Conservation (phyloP, 2,329 filamentous ascomycete species). For the Akanthomyces uredinophilus region DNA sequence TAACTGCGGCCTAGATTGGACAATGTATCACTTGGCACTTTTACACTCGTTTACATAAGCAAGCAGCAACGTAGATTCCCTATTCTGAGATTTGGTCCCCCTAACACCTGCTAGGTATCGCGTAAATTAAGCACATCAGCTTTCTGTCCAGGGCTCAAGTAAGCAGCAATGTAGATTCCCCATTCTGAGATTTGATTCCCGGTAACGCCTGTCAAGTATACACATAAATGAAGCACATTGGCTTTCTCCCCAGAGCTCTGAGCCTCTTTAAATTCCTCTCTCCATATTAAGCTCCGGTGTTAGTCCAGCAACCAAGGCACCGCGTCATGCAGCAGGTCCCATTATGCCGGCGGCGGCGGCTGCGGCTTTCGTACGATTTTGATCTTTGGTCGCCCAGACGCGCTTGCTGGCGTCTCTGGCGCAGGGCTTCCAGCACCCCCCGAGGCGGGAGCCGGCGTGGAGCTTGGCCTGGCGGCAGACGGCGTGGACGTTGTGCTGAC, state of each 20-base stretch:
- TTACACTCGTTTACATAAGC: too few species aligned
- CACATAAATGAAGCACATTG: background rate
- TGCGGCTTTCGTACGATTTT: constrained; percentile 34
- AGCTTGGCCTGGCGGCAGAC: background rate
- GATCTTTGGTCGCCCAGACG: constrained; percentile 28
- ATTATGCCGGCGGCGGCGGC: constrained; percentile 15
- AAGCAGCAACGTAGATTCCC: background rate
- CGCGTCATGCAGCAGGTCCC: too few species aligned
- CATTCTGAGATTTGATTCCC: background rate
- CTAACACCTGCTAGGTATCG: background rate
- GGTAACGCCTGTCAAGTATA: background rate
- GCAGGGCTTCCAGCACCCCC: constrained; percentile 8
- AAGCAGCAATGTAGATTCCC: background rate
- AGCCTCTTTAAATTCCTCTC: background rate
- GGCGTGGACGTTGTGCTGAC: constrained; percentile 21
- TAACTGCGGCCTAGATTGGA: background rate
- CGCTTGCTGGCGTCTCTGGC: constrained; percentile 19
- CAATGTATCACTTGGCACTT: background rate
- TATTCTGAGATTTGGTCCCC: background rate
- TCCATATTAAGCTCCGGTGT: background rate
- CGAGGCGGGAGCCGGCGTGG: background rate
- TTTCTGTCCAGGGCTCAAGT: background rate
- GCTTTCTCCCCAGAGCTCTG: background rate
- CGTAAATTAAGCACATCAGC: background rate
- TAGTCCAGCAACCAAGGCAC: too few species aligned